phyloP scores from a whole-genome alignment of 805 yeast species.

The Sugiyamaella qingdaonensis region DNA sequence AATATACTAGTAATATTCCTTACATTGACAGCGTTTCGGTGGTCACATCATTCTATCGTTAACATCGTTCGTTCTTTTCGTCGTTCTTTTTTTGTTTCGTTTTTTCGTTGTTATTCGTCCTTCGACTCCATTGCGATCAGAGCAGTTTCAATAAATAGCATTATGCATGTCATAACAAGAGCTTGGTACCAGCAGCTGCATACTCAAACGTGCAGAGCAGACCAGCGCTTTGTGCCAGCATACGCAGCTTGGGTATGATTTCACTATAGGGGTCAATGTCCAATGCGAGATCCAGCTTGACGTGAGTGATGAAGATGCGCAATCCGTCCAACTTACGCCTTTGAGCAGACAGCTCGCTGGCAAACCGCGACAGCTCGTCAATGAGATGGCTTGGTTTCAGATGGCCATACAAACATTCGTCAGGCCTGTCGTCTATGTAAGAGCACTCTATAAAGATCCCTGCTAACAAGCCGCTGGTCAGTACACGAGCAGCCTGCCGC shows the following conservation, averaged over 20 bases:
- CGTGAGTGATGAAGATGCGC: constrained; percentile 49
- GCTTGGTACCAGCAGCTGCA: constrained; percentile 9
- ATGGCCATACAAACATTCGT: constrained; percentile 69
- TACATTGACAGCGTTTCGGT: no score
- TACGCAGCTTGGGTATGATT: constrained; percentile 17
- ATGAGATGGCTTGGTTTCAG: constrained; percentile 63
- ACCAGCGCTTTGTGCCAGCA: constrained; percentile 12
- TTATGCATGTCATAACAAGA: constrained; percentile 1
- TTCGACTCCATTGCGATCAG: not conserved
- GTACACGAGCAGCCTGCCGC: constrained; percentile 47
- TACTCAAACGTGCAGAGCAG: constrained; percentile 13
- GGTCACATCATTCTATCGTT: no score
- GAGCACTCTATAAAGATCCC: constrained; percentile 80
- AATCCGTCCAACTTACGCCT: constrained; percentile 38
- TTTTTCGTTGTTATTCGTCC: no score
- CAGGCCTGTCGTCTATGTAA: constrained; percentile 41
- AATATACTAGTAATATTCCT: no score
- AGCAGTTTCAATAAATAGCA: not conserved
- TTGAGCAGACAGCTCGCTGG: constrained; percentile 9
- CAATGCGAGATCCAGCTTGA: constrained; percentile 33
- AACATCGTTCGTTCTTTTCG: no score
- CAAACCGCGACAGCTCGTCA: constrained; percentile 44
- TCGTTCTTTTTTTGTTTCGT: not conserved
- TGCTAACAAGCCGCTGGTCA: constrained; percentile 40
- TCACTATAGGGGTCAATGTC: constrained; percentile 9